Evolutionary conservation across 192 early-diverging fungal genomes (phyloP).

Genomic region (Mycoemilia scoparia): DNA sequence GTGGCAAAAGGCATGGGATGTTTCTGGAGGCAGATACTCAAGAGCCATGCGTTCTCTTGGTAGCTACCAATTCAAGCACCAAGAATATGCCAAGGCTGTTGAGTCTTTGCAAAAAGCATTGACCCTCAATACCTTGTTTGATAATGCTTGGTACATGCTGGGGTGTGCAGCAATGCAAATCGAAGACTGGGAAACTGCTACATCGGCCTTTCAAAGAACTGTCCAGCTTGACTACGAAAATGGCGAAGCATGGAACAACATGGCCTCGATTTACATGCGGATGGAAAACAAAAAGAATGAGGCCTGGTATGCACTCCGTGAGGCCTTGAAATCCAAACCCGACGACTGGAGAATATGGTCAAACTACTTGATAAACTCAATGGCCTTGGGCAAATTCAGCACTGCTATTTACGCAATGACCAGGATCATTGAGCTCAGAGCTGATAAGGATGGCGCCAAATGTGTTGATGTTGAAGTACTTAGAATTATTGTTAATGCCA

Average conservation of each 20-base stretch:
- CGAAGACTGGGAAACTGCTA: constrained; percentile 56
- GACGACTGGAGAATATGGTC: constrained; percentile 88
- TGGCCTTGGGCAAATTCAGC: constrained; percentile 60
- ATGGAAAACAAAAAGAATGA: constrained; percentile 36
- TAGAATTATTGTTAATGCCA: constrained; percentile 46
- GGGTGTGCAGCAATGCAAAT: constrained; percentile 81
- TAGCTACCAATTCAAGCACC: constrained; percentile 47
- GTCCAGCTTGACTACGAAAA: constrained; percentile 57
- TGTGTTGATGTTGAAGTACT: constrained; percentile 72
- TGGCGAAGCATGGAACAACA: constrained; percentile 94
- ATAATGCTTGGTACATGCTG: constrained; percentile 89
- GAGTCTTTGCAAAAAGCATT: constrained; percentile 69
- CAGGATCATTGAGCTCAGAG: constrained; percentile 57
- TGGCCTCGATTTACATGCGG: constrained; percentile 66
- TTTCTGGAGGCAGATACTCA: constrained; percentile 63
- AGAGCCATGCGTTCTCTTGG: constrained; percentile 93
- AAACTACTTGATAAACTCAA: constrained; percentile 65
- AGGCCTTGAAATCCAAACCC: constrained; percentile 58
- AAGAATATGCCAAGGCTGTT: constrained; percentile 43
- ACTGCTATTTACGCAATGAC: constrained; percentile 75
- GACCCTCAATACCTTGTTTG: constrained; percentile 82
- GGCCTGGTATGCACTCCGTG: constrained; percentile 65
- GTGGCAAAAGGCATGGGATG: constrained; percentile 79
- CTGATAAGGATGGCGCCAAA: constrained; percentile 44
- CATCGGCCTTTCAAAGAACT: constrained; percentile 55